These are phyloP conservation scores for Blumeria graminis DNA, from an alignment of 2,329 filamentous ascomycete genomes.

Conservation along the genomic window DNA sequence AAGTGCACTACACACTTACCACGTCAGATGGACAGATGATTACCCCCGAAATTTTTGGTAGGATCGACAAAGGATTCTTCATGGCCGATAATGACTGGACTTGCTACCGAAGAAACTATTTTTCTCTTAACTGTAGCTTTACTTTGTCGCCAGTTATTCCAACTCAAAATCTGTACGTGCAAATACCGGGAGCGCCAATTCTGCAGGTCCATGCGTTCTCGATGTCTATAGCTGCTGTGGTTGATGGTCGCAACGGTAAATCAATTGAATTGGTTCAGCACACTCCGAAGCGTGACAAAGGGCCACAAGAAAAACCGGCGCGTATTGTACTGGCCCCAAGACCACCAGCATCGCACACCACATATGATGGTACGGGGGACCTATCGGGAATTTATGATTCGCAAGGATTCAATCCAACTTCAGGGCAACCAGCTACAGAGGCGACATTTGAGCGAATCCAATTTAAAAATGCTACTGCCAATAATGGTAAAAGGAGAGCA, in stretches of 20 bases:
- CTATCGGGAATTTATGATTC: conserved; percentile 7
- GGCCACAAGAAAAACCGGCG: conserved; percentile 37
- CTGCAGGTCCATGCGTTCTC: conserved; percentile 30
- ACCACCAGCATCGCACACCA: conserved; percentile 8
- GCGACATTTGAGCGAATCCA: conserved; percentile 45
- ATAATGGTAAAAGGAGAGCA: conserved; percentile 49
- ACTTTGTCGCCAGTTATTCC: conserved; percentile 24
- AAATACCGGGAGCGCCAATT: conserved; percentile 8
- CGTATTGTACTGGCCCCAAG: conserved; percentile 17
- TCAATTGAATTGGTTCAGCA: conserved; percentile 50
- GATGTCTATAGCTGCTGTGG: conserved; percentile 41
- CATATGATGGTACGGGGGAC: conserved; percentile 7
- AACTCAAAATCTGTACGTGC: conserved; percentile 19
- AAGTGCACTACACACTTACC: conserved; percentile 22
- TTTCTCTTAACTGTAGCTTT: conserved; percentile 40
- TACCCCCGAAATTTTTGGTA: conserved; percentile 37
- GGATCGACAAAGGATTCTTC: conserved; percentile 50
- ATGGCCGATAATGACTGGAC: conserved; percentile 43
- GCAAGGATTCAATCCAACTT: conserved; percentile 8
- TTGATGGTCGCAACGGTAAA: conserved; percentile 37
- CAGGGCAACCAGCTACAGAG: conserved; percentile 12
- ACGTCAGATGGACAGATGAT: conserved; percentile 25
- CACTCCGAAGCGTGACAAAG: conserved; percentile 49
- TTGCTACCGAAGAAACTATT: conserved; percentile 52
- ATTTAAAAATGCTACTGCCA: conserved; percentile 51